Conservation (phyloP, 2,329 filamentous ascomycete genomes). For the Colletotrichum sansevieriae region DNA sequence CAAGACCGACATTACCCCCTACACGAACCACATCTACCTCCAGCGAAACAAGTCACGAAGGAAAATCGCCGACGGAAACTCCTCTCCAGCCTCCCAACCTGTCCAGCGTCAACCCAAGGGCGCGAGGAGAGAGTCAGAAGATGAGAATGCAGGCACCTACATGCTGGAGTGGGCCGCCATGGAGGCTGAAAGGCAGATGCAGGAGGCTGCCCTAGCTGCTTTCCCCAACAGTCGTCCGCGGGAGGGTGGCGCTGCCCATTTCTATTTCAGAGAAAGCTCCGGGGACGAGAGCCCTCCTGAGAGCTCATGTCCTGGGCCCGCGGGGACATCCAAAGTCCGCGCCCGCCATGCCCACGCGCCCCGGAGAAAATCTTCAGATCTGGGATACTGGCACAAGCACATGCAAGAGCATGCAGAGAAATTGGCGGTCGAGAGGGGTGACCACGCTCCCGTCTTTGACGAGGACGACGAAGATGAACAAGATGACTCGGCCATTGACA, state of each 20-base stretch:
- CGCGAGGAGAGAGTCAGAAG: constrained; percentile 76
- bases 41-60: constrained; percentile 58
- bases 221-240: constrained; percentile 80
- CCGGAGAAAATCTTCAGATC: constrained; percentile 72
- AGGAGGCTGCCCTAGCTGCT: constrained; percentile 80
- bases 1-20: constrained; percentile 79
- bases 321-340: constrained; percentile 43
- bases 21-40: constrained; percentile 72
- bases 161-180: constrained; percentile 83
- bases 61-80: constrained; percentile 44
- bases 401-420: constrained; percentile 84
- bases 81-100: constrained; percentile 43
- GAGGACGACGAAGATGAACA: constrained; percentile 42
- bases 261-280: constrained; percentile 74
- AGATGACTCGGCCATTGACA: constrained; percentile 58
- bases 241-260: constrained; percentile 79
- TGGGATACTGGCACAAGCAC: constrained; percentile 82
- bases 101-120: constrained; percentile 53
- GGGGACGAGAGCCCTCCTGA: constrained; percentile 65
- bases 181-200: constrained; percentile 83
- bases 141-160: constrained; percentile 82
- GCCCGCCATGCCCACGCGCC: constrained; percentile 46
- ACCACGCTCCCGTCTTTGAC: constrained; percentile 42
- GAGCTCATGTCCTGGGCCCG: constrained; percentile 51
- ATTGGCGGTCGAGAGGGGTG: constrained; percentile 62